phyloP scores from a whole-genome alignment of 2,329 filamentous ascomycete species.

The Penicillium sp. region DNA sequence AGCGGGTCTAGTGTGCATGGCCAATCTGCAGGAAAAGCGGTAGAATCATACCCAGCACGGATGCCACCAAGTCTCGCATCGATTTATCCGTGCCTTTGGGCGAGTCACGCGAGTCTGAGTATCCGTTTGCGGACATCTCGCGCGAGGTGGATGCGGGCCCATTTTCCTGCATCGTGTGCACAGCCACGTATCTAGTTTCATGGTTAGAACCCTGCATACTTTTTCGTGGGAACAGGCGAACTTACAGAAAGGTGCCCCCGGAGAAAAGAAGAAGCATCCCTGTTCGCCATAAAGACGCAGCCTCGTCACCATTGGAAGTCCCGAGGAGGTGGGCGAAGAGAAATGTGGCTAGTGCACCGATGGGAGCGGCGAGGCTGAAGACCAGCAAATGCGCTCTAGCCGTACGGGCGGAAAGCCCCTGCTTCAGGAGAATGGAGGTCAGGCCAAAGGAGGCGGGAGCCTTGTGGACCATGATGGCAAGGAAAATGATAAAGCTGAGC shows the following conservation, averaged over 20 bases:
- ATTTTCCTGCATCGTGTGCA: constrained; percentile 92
- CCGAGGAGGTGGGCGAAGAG: constrained; percentile 66
- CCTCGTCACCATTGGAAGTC: constrained; percentile 46
- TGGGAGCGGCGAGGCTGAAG: constrained; percentile 85
- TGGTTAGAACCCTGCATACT: not conserved
- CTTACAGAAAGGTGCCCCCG: constrained; percentile 89
- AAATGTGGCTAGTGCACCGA: constrained; percentile 80
- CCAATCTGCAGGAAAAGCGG: constrained; percentile 44
- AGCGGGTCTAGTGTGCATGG: constrained; percentile 37
- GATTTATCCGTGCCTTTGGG: constrained; percentile 34
- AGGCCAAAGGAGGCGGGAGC: constrained; percentile 92
- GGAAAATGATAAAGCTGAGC: constrained; percentile 83
- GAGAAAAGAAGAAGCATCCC: constrained; percentile 93
- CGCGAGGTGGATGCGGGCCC: constrained; percentile 28
- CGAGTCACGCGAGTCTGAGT: constrained; percentile 35
- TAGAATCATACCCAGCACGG: constrained; percentile 44
- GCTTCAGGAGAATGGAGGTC: constrained; percentile 82
- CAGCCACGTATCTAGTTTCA: constrained; percentile 73
- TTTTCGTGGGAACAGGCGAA: constrained; percentile 13
- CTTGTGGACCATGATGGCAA: constrained; percentile 97
- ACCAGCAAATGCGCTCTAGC: constrained; percentile 79
- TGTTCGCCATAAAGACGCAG: constrained; percentile 75
- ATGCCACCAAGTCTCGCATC: constrained; percentile 41
- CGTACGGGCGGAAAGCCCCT: constrained; percentile 80
- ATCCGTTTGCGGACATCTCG: constrained; percentile 37